These are phyloP conservation scores for Parasitella parasitica DNA, from an alignment of 371 early-diverging fungal species.

Conservation along the genomic window DNA sequence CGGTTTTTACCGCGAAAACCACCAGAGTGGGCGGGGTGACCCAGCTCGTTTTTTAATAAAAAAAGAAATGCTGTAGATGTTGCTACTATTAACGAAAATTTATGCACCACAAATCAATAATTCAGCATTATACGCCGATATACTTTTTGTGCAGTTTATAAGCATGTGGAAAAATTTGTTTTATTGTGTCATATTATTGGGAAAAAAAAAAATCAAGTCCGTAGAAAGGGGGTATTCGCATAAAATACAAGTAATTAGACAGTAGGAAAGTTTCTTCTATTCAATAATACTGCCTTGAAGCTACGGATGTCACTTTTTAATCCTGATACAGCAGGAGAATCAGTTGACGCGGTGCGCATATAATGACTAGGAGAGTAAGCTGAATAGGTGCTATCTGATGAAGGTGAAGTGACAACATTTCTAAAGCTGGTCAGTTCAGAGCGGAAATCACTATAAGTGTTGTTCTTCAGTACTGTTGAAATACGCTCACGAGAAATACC, in stretches of 20 bases:
- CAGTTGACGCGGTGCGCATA: conserved; percentile 3
- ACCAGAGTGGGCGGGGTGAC: no score
- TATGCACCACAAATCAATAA: no score
- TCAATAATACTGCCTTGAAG: conserved; percentile 31
- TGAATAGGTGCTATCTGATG: neutral
- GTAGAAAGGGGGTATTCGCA: neutral
- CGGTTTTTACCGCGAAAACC: no score
- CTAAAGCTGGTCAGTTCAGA: conserved; percentile 3
- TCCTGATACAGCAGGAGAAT: conserved; percentile 38
- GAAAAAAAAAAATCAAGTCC: no score
- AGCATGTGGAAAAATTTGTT: no score
- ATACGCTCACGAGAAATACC: neutral
- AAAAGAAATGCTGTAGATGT: no score
- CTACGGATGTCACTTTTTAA: conserved; percentile 39
- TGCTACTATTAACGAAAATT: no score
- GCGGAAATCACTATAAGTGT: conserved; percentile 4
- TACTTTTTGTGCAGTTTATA: no score
- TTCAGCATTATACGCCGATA: no score
- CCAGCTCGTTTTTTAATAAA: no score
- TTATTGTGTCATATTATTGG: no score
- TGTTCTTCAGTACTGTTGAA: neutral
- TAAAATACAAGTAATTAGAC: neutral
- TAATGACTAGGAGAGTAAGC: conserved; percentile 4
- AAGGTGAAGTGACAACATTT: neutral
- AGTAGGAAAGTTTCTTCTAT: conserved; percentile 34